These are phyloP conservation scores for Rhizopus microsporus DNA, from an alignment of 371 early-diverging fungal genomes.

Conservation along the genomic window DNA sequence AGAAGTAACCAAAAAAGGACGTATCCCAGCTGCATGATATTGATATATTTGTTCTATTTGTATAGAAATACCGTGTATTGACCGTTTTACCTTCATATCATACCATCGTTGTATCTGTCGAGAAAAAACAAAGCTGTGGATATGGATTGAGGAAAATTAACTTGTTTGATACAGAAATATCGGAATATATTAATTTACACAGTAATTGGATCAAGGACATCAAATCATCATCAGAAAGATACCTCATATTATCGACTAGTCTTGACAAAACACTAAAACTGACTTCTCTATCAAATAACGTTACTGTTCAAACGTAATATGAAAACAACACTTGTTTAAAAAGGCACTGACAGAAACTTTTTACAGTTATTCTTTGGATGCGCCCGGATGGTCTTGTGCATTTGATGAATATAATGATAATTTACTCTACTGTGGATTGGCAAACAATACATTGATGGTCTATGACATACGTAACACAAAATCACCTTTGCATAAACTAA, in stretches of 20 bases:
- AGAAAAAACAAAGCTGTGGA: neutral
- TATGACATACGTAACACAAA: conserved; percentile 46
- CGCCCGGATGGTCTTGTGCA: conserved; percentile 36
- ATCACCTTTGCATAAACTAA: conserved; percentile 5
- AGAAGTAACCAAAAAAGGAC: conserved; percentile 2
- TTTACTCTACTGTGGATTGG: conserved; percentile 40
- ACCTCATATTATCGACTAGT: conserved; percentile 19
- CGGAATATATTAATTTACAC: conserved; percentile 23
- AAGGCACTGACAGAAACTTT: neutral
- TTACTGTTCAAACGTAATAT: conserved; percentile 20
- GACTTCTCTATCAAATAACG: conserved; percentile 16
- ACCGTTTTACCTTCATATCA: conserved; percentile 9
- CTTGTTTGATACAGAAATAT: conserved; percentile 12
- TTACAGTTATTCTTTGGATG: conserved; percentile 21
- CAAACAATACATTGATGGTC: conserved; percentile 27
- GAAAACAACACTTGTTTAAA: neutral
- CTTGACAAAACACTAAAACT: conserved; percentile 25
- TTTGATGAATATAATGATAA: conserved; percentile 30
- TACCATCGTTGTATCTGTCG: conserved; percentile 12
- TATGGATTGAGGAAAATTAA: conserved; percentile 27
- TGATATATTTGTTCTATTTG: neutral
- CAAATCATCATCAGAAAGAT: conserved; percentile 7
- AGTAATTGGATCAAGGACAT: conserved; percentile 19
- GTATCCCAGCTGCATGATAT: neutral
- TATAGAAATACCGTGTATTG: conserved; percentile 6